Evolutionary conservation across 75 land plant genomes (phyloP).

Genomic region (Cryptomeria japonica): DNA sequence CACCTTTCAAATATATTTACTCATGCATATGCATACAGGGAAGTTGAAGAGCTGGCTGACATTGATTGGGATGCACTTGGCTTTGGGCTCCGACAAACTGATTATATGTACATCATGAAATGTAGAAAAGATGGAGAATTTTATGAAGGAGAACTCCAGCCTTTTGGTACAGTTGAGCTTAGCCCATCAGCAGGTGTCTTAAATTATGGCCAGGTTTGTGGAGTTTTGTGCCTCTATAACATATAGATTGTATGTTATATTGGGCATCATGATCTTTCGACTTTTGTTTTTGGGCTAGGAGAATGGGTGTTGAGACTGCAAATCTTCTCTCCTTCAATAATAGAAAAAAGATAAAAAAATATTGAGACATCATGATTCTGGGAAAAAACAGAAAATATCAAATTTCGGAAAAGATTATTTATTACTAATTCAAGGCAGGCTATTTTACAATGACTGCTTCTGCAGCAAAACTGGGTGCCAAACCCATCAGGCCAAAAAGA

Average conservation of each 20-base stretch:
- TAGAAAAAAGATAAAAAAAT: neutral
- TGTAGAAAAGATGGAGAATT: slow-evolving; percentile 22
- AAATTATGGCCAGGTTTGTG: slow-evolving; percentile 41
- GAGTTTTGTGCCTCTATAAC: neutral
- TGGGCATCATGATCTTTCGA: neutral
- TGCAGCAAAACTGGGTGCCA: neutral
- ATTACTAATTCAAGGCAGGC: neutral
- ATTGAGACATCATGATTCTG: neutral
- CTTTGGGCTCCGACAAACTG: slow-evolving; percentile 21
- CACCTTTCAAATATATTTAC: neutral
- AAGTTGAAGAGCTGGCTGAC: slow-evolving; percentile 17
- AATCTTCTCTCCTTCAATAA: neutral
- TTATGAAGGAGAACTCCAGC: slow-evolving; percentile 23
- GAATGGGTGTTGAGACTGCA: neutral
- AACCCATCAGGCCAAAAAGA: neutral
- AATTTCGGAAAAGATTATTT: neutral
- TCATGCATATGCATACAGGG: neutral
- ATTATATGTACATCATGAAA: slow-evolving; percentile 34
- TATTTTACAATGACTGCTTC: neutral
- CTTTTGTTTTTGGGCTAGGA: neutral
- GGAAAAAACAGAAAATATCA: neutral
- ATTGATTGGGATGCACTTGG: slow-evolving; percentile 37
- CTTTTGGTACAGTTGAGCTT: slow-evolving; percentile 24
- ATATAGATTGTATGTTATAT: neutral
- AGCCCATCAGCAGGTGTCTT: slow-evolving; percentile 42